Base-by-base conservation (phyloP, 768 basidiomycete species). In the Lentinula sp. region DNA sequence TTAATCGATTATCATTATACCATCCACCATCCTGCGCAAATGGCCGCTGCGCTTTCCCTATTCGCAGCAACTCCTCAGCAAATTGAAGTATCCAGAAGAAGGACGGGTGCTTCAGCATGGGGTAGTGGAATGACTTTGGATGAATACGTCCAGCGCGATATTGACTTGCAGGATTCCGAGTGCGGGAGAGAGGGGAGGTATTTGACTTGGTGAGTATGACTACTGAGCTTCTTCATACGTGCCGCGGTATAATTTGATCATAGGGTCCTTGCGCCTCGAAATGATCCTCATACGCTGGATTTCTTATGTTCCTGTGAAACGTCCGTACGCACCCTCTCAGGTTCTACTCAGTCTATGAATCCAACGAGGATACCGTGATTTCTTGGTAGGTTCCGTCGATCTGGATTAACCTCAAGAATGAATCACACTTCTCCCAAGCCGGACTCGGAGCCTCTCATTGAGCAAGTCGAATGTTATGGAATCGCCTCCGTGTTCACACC, bases 271-370 rank as follows among this genome's bases (percentile, higher is more conserved):
- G 83, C 80, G 35, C 81, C 80, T 1, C 74, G 84, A 51, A 72
- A 75, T 52, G 69, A 83, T 59, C 80, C 84, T 0, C 69, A 71
- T 4, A 78, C 82, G 1, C 63, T 85, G 3, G 76, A 84, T 55
- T 87, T 86, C 66, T 68, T 81, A 66, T 85, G 80, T 65, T 78
- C 85, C 18, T 86, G 85, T 65, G 81, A 84, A 73, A 86, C 83
- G 87, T 87, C 65, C 66, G 78, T 74, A 4, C 16, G 9, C 15
- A 34, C 31, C 23, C 18, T 3, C 28, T 28, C 28, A 28, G 28
- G 28, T 28, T 28, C 28, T 28, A 28, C 28, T 28, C 28, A 28
- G 28, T 28, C 28, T 28, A 28, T 28, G 28, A 28, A 28, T 28
- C 28, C 40, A 8, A 56, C 21, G 35, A 37, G 34, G 56, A n/a